Base-by-base conservation (phyloP, 2,329 filamentous ascomycete species). In the Stachybotrys chlorohalonatus region DNA sequence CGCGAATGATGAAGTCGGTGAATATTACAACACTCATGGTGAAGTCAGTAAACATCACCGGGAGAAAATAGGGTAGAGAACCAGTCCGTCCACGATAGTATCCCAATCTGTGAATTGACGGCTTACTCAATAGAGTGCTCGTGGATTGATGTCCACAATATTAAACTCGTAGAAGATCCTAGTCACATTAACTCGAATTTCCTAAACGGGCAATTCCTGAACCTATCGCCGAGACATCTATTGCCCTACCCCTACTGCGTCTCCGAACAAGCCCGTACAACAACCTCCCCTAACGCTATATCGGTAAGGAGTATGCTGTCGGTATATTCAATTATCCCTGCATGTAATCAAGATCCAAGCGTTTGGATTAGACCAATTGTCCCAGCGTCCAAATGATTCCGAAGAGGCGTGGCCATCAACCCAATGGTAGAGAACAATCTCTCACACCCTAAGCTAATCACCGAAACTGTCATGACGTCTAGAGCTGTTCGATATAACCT, bases 371-470 rank as follows among this genome's bases (percentile, higher is more conserved):
- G 30, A 30, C 6, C 1, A 47, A 52, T 52, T 1, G 42, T 54
- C 11, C 36, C 31, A 46, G 49, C 42, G 39, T 52, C 53, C 16
- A 54, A 17, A 13, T 16, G 39, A 36, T 48, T 54, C 13, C 49
- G 53, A 6, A 55, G 51, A 11, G 51, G 46, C 11, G 32, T 55
- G 2, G 53, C 32, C 47, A 53, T 55, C 13, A 47, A 36, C 15
- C 54, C 54, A 39, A 31, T 49, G 11, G 52, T 16, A 5, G 52
- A 56, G 52, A 56, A 56, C 30, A 56, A 42, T 17, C 54, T 56
- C 52, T 56, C 49, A 16, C 52, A 56, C 45, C 50, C 49, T 13
- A 46, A 48, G 55, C 55, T 56, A 49, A 52, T 56, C 31, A 49
- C 55, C 42, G 16, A 49, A 15, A 56, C 55, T 16, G 52, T 56